These are phyloP conservation scores for Buxus sempervirens DNA, from an alignment of 164 flowering plant species.

Conservation along the genomic window DNA sequence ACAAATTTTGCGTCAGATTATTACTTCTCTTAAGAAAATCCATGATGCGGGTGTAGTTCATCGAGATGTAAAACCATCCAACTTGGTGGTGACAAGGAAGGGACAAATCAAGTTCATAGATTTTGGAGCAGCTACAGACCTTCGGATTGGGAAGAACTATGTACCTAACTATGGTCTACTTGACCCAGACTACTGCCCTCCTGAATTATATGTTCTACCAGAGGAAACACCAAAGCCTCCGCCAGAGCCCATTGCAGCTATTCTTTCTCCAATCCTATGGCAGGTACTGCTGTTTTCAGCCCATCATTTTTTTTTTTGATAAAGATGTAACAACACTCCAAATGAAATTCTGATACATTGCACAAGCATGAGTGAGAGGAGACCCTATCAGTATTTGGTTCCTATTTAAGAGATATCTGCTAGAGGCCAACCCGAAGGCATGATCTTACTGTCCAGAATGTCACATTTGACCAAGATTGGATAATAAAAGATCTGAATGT, in stretches of 20 bases:
- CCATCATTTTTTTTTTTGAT: neutral
- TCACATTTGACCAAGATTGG: neutral
- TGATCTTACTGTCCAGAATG: too few species aligned
- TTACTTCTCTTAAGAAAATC: slow-evolving; percentile 85
- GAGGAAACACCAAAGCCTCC: slow-evolving; percentile 97
- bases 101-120: slow-evolving; percentile 93
- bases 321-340: neutral
- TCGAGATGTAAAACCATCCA: slow-evolving; percentile 94
- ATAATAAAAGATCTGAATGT: too few species aligned
- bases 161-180: slow-evolving; percentile 69
- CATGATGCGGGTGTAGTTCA: slow-evolving; percentile 94
- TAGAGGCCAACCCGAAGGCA: neutral
- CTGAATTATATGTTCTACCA: slow-evolving; percentile 88
- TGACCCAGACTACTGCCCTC: slow-evolving; percentile 96
- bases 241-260: slow-evolving; percentile 91
- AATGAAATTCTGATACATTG: neutral
- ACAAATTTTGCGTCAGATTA: slow-evolving; percentile 91
- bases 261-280: slow-evolving; percentile 91
- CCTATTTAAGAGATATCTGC: neutral
- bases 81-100: slow-evolving; percentile 86
- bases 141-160: slow-evolving; percentile 91
- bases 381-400: neutral
- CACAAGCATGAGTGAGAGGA: neutral
- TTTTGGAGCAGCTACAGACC: slow-evolving; percentile 96
- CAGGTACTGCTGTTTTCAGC: slow-evolving; percentile 44